Conservation (phyloP, 164 flowering plant species). For the Saururus chinensis region DNA sequence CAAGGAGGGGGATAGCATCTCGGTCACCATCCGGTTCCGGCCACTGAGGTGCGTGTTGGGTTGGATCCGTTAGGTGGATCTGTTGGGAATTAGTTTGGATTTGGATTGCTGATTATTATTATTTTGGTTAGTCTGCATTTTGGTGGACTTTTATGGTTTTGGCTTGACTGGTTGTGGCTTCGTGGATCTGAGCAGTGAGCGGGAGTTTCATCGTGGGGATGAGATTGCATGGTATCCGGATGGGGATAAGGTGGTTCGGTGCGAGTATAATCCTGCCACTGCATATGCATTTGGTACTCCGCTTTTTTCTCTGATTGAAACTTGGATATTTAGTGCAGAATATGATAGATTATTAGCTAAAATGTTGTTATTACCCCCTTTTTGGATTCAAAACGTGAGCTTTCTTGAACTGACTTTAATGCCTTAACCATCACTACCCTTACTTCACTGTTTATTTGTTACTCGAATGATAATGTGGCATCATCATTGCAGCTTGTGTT, state of each 20-base stretch:
- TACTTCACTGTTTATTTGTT: too few relatives aligned
- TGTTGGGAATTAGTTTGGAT: slow-evolving; percentile 14
- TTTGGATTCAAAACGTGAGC: too few relatives aligned
- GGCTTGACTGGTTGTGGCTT: slow-evolving; percentile 5
- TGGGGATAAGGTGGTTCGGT: slow-evolving; percentile 83
- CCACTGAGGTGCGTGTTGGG: slow-evolving; percentile 75
- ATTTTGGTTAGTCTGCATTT: background rate
- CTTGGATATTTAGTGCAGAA: background rate
- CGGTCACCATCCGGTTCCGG: slow-evolving; percentile 86
- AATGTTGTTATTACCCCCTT: too few relatives aligned
- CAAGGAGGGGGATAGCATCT: slow-evolving; percentile 65
- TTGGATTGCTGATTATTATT: background rate
- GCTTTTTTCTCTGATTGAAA: slow-evolving; percentile 4
- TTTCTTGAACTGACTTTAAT: too few relatives aligned
- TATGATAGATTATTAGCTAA: background rate
- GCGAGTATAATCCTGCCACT: slow-evolving; percentile 74
- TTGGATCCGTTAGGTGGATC: slow-evolving; percentile 37
- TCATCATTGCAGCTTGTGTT: too few relatives aligned
- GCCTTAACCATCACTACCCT: too few relatives aligned
- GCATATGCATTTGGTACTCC: slow-evolving; percentile 86
- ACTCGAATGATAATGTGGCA: too few relatives aligned
- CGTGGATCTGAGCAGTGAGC: slow-evolving; percentile 41
- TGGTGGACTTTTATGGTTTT: slow-evolving; percentile 1
- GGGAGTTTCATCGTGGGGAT: slow-evolving; percentile 89
- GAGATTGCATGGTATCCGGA: slow-evolving; percentile 94